Percentiles rank a stretch among this genome's conserved stretches.
Conservation (phyloP, 257 asterid species). For the Osmanthus fragrans region DNA sequence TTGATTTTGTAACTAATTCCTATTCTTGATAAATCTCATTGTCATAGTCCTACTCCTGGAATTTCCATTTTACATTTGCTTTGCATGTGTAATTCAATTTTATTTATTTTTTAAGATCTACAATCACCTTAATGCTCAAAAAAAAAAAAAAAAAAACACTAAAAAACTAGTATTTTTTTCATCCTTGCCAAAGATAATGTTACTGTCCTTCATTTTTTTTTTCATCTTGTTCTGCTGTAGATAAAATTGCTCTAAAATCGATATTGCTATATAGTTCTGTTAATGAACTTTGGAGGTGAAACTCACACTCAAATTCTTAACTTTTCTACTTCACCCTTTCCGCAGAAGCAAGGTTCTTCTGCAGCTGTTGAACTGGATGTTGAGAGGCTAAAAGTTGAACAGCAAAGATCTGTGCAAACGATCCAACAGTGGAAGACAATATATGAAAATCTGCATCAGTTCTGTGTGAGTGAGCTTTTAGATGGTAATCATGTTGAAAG, state of each 20-base stretch:
- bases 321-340: not conserved
- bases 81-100: not conserved
- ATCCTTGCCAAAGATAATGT: not conserved
- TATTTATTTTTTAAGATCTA: not conserved
- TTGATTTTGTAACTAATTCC: not conserved
- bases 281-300: not conserved
- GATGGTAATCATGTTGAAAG: constrained; percentile 42
- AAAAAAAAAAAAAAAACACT: too few species aligned
- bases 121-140: not conserved
- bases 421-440: constrained; percentile 62
- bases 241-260: constrained; percentile 1
- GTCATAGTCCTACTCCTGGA: not conserved
- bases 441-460: constrained; percentile 59
- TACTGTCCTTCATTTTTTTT: not conserved
- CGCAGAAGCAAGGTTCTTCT: constrained; percentile 72
- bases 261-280: not conserved
- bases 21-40: not conserved
- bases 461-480: constrained; percentile 66
- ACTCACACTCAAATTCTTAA: constrained; percentile 14
- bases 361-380: constrained; percentile 77
- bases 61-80: not conserved
- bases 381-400: constrained; percentile 61
- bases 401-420: constrained; percentile 56
- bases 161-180: not conserved
- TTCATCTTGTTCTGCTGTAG: not conserved